Evolutionary conservation across 176 grass and related monocot genomes (phyloP).

Genomic region (Hyparrhenia diplandra): DNA sequence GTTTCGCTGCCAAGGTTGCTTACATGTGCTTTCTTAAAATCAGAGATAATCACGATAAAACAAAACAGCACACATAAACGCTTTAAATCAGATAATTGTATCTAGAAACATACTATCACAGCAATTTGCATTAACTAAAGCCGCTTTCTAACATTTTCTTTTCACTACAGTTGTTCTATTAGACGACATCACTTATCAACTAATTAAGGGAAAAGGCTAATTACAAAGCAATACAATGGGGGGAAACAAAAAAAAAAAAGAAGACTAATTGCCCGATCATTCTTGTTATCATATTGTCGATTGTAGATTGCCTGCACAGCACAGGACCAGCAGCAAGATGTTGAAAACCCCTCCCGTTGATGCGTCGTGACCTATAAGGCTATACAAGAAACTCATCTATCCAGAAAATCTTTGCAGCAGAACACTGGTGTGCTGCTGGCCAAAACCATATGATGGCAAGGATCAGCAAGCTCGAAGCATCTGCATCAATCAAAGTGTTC

Average conservation of each 20-base stretch:
- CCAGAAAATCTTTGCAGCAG: constrained; percentile 32
- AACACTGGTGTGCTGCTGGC: neutral
- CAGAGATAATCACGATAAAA: neutral
- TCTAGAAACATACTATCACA: constrained; percentile 13
- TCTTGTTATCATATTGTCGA: constrained; percentile 24
- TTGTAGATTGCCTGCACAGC: constrained; percentile 29
- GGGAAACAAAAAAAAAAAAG: neutral
- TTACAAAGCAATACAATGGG: constrained; percentile 45
- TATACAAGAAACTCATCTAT: constrained; percentile 59
- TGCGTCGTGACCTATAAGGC: constrained; percentile 37
- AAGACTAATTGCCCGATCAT: constrained; percentile 15
- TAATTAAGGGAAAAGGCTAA: constrained; percentile 25
- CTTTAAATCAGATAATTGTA: constrained; percentile 4
- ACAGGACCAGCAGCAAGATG: constrained; percentile 35
- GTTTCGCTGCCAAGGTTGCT: no score
- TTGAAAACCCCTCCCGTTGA: constrained; percentile 27
- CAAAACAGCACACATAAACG: neutral
- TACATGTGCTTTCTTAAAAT: no score
- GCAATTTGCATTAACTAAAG: constrained; percentile 32
- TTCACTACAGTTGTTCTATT: constrained; percentile 36
- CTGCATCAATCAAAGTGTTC: constrained; percentile 37
- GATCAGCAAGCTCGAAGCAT: constrained; percentile 56
- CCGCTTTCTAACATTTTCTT: neutral
- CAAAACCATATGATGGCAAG: constrained; percentile 19
- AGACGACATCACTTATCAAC: constrained; percentile 22